Percentiles rank a stretch among this genome's conserved stretches.
phyloP scores from a whole-genome alignment of 768 basidiomycete genomes.

The Termitomyces sp. region DNA sequence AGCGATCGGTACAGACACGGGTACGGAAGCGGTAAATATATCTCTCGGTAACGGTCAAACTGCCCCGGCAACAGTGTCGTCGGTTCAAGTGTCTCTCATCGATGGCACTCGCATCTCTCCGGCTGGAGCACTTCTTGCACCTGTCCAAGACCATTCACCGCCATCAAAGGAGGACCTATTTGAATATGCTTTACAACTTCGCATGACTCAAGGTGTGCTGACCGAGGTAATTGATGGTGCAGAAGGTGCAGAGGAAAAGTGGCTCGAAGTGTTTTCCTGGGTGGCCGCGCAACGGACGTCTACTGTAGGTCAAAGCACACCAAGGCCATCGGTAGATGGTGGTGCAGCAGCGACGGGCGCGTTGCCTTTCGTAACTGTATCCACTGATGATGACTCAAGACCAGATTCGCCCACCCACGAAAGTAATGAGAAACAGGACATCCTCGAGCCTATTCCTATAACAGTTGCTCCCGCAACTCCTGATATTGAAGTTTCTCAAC shows the following conservation, averaged over 20 bases:
- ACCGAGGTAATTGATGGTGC: constrained; percentile 82
- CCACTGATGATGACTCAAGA: background rate
- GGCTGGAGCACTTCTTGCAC: constrained; percentile 36
- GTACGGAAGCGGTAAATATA: background rate
- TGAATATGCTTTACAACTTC: constrained; percentile 75
- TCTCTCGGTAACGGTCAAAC: background rate
- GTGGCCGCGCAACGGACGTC: constrained; percentile 54
- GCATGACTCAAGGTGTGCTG: constrained; percentile 81
- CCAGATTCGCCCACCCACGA: background rate
- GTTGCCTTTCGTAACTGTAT: constrained; percentile 5
- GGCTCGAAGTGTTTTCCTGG: constrained; percentile 85
- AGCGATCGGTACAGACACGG: background rate
- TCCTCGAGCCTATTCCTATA: constrained; percentile 38
- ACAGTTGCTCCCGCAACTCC: constrained; percentile 63
- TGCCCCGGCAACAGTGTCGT: constrained; percentile 3
- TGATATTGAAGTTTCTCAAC: constrained; percentile 15
- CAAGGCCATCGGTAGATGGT: constrained; percentile 16
- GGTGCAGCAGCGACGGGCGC: constrained; percentile 4
- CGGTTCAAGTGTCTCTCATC: constrained; percentile 12
- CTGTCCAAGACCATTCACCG: constrained; percentile 40
- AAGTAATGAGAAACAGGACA: constrained; percentile 7
- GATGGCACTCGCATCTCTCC: constrained; percentile 31
- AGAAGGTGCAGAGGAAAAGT: constrained; percentile 73
- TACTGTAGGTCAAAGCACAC: constrained; percentile 11
- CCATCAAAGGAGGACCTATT: constrained; percentile 58